phyloP scores from a whole-genome alignment of 2,329 filamentous ascomycete species.

The Hirsutella minnesotensis region DNA sequence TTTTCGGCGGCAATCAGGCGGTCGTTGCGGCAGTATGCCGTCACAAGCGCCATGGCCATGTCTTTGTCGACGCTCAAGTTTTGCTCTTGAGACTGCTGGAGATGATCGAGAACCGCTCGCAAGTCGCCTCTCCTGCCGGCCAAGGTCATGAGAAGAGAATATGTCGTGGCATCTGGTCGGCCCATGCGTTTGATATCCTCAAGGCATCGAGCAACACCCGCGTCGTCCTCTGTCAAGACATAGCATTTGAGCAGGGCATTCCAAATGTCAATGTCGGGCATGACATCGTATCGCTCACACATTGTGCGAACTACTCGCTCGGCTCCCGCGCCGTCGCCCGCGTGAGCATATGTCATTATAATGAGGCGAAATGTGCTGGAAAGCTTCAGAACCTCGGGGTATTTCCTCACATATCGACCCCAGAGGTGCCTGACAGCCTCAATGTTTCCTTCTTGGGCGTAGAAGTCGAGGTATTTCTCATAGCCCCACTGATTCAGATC shows the following conservation, averaged over 20 bases:
- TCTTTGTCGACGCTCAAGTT: conserved; percentile 37
- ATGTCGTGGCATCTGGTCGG: conserved; percentile 50
- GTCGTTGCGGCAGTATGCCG: conserved; percentile 45
- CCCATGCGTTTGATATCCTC: conserved; percentile 39
- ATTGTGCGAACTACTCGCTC: conserved; percentile 53
- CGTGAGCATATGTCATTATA: conserved; percentile 59
- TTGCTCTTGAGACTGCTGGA: conserved; percentile 46
- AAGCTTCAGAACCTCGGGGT: conserved; percentile 19
- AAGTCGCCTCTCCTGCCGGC: conserved; percentile 62
- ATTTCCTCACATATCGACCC: conserved; percentile 26
- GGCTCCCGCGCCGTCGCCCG: conserved; percentile 50
- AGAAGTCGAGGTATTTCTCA: conserved; percentile 35
- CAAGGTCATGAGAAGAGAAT: conserved; percentile 63
- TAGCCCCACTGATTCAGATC: conserved; percentile 31
- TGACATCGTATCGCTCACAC: conserved; percentile 36
- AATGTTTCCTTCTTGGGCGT: conserved; percentile 36
- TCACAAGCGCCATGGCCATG: conserved; percentile 54
- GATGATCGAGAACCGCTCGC: conserved; percentile 52
- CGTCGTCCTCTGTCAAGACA: conserved; percentile 51
- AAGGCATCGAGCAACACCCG: conserved; percentile 54
- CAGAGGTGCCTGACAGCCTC: conserved; percentile 31
- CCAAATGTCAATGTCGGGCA: conserved; percentile 52
- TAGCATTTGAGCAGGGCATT: conserved; percentile 68
- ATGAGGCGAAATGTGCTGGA: conserved; percentile 40
- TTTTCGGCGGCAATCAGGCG: conserved; percentile 22